A percentile compares a stretch with the other conserved stretches of the same genome.
Conservation (phyloP, 352 stramenopile genomes). For the Aphanomyces euteiches region DNA sequence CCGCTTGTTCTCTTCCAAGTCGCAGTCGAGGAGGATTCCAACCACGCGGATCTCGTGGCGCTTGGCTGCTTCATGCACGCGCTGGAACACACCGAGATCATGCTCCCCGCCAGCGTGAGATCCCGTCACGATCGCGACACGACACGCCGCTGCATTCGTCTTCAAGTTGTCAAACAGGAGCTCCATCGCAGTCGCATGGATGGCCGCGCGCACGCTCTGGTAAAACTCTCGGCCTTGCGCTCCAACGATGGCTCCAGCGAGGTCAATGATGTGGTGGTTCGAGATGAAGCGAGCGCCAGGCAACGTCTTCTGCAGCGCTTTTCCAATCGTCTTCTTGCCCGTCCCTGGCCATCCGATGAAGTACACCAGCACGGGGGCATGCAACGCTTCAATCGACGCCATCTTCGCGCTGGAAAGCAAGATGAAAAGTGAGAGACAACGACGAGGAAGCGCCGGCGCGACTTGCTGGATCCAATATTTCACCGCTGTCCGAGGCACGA, state of each 20-base stretch:
- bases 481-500: too few species aligned
- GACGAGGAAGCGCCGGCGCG: too few species aligned
- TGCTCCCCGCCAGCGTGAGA: not conserved
- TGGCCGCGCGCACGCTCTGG: not conserved
- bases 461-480: too few species aligned
- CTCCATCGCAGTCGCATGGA: not conserved
- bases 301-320: not conserved
- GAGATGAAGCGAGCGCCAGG: not conserved
- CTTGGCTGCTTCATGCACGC: not conserved
- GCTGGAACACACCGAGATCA: not conserved
- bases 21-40: not conserved
- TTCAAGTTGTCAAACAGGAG: not conserved
- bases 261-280: conserved; percentile 5
- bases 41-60: not conserved
- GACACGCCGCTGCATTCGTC: not conserved
- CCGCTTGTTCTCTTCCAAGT: conserved; percentile 1
- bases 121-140: not conserved
- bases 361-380: not conserved
- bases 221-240: not conserved
- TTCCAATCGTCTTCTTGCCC: not conserved
- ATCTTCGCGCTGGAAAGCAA: too few species aligned
- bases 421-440: too few species aligned
- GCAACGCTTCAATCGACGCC: not conserved
- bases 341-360: not conserved
- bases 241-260: not conserved